phyloP scores from a whole-genome alignment of 345 rosid species.

The Gossypium raimondii region DNA sequence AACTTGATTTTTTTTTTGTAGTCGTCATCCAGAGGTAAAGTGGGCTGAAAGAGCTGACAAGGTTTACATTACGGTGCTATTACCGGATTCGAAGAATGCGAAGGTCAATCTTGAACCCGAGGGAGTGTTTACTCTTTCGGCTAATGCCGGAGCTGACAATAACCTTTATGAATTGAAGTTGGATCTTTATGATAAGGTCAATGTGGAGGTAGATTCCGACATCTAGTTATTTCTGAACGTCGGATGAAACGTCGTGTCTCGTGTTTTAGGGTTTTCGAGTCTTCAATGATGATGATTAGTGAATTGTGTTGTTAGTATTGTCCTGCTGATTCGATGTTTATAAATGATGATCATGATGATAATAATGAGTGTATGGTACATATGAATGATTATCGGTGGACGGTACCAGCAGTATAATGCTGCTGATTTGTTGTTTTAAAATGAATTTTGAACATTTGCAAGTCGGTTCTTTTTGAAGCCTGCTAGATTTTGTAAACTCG shows the following conservation, averaged over 20 bases:
- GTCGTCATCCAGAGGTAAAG: conserved; percentile 84
- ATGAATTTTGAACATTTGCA: not conserved
- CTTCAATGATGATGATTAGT: not conserved
- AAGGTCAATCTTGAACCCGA: conserved; percentile 74
- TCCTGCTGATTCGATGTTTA: not conserved
- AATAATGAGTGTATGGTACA: not conserved
- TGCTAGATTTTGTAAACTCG: not conserved
- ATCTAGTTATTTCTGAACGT: not conserved
- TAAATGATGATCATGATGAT: not conserved
- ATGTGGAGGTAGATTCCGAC: conserved; percentile 53
- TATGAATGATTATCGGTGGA: not conserved
- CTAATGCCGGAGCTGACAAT: conserved; percentile 63
- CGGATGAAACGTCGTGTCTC: not conserved
- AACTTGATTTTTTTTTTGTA: conserved; percentile 16
- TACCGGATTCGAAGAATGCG: conserved; percentile 71
- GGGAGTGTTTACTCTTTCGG: conserved; percentile 70
- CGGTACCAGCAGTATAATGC: not conserved
- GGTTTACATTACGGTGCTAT: conserved; percentile 58
- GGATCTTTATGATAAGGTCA: conserved; percentile 78
- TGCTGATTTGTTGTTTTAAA: not conserved
- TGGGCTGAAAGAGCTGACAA: conserved; percentile 84
- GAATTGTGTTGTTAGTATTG: not conserved
- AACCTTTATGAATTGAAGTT: conserved; percentile 58
- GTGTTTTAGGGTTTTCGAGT: not conserved
- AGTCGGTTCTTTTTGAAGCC: not conserved